Evolutionary conservation across 2,329 filamentous ascomycete species (phyloP).

Genomic region (Emergomyces pasteurianus): DNA sequence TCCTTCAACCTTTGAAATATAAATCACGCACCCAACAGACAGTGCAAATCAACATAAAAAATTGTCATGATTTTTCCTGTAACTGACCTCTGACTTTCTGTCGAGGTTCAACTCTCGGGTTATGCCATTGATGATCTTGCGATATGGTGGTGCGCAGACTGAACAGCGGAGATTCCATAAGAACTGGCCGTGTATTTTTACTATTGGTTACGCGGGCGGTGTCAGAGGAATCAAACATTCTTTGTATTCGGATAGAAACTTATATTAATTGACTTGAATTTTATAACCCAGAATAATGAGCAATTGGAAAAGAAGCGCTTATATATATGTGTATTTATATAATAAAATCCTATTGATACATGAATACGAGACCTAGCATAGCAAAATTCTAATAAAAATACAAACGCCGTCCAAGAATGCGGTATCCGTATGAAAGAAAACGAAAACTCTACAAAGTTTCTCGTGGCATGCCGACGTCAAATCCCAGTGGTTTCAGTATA

Average conservation of each 20-base stretch:
- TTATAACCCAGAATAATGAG: not conserved
- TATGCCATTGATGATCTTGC: constrained; percentile 53
- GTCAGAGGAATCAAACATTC: constrained; percentile 74
- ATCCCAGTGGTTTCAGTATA: constrained; percentile 48
- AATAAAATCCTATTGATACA: constrained; percentile 8
- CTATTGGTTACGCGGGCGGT: constrained; percentile 58
- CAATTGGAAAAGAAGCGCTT: not conserved
- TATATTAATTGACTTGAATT: not conserved
- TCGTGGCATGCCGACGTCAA: constrained; percentile 19
- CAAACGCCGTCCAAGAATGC: constrained; percentile 12
- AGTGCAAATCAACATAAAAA: constrained; percentile 61
- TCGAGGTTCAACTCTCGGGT: constrained; percentile 42
- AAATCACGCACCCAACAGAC: constrained; percentile 66
- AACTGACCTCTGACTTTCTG: constrained; percentile 53
- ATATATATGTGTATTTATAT: not conserved
- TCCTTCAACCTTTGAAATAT: constrained; percentile 28
- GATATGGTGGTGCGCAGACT: constrained; percentile 51
- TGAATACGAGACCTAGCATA: constrained; percentile 4
- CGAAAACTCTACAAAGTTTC: constrained; percentile 2
- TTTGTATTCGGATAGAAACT: not conserved
- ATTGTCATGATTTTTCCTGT: constrained; percentile 34
- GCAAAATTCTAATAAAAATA: constrained; percentile 3
- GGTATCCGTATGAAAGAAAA: constrained; percentile 1
- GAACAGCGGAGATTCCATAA: constrained; percentile 50
- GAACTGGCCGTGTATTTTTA: constrained; percentile 55